Evolutionary conservation across 2,329 filamentous ascomycete genomes (phyloP), one percentile per base, ranked within the genome.

Genomic region (Bipolaris cookei): DNA sequence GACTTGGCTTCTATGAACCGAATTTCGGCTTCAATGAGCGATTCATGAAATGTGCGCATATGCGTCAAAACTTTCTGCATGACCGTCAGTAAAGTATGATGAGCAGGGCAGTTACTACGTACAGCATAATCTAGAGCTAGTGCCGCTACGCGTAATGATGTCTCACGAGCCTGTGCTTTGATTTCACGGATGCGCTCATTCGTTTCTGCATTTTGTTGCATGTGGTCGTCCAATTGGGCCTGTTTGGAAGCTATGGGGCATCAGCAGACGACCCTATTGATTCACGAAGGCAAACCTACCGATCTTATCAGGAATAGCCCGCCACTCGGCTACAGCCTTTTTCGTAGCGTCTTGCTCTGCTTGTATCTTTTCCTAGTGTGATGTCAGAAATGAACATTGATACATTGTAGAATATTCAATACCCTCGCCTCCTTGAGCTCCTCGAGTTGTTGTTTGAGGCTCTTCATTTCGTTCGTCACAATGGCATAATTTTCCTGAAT

Each of bases 1-100:
- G 92, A 97, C n/a, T 82, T 76, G 1, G 92, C 93, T 79, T 99
- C 95, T 28, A 96, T 84, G 0, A 85, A 79, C 59, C 87, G 82
- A 42, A 97, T 82, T 64, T 90, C 84, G 1, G 85, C 86, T 66
- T 93, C 87, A 14, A 93, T 76, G 10, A 91, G 78, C 13, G 84
- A 83, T 43, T 88, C 82, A 50, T 90, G 86, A 5, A 86, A 82
- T 46, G 80, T 76, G 13, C 86, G 84, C 42, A 96, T 83, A 18
- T 77, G 71, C n/a, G 83, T 82, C 6, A 96, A 83, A 4, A 85
- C 80, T 62, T 84, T 82, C 42, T 45, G 14, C 30, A 20, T 28
- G 18, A 10, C 30, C 13, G 23, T 45, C 28, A 45, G 42, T 16
- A 45, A 13, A 14, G 28, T 45, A 20, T 20, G n/a, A 32, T 16